Conservation (phyloP, 495 filamentous ascomycete genomes). For the Tuber magnatum region DNA sequence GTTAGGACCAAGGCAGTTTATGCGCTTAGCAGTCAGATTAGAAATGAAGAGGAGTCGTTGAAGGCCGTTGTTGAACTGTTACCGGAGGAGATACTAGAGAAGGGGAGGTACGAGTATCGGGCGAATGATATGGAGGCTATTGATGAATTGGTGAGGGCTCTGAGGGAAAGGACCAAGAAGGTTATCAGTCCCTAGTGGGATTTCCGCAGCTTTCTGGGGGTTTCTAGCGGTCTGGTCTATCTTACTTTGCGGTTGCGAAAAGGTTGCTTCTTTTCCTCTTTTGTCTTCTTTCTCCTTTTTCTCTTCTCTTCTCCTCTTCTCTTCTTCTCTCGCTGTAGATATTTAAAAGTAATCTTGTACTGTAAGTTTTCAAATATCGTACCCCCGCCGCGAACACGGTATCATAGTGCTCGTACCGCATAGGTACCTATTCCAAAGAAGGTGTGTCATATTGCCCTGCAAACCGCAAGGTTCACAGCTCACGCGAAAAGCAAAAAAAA, state of each 20-base stretch:
- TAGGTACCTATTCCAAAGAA: not conserved
- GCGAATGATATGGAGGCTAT: constrained; percentile 73
- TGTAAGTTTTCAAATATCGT: not conserved
- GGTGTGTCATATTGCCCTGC: not conserved
- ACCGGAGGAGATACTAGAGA: constrained; percentile 54
- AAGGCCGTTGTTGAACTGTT: constrained; percentile 56
- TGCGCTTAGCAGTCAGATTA: constrained; percentile 70
- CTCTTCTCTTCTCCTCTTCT: constrained; percentile 2
- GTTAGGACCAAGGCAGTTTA: constrained; percentile 83
- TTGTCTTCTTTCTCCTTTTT: not conserved
- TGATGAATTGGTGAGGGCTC: constrained; percentile 46
- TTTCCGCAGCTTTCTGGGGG: not conserved
- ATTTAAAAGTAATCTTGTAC: not conserved
- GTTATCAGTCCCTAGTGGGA: constrained; percentile 22
- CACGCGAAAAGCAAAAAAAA: not conserved
- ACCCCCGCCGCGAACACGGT: not conserved
- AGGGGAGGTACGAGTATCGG: constrained; percentile 45
- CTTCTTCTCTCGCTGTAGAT: constrained; percentile 18
- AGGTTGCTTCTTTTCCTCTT: not conserved
- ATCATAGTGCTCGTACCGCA: not conserved
- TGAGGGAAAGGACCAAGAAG: constrained; percentile 30
- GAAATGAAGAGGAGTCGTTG: constrained; percentile 78
- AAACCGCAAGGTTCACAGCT: not conserved
- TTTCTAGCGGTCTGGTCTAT: not conserved
- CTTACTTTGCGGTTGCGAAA: not conserved